Percentiles rank a stretch among this genome's conserved stretches.
Conservation (phyloP, 2,329 filamentous ascomycete genomes). For the Calcarisporium arbuscula region DNA sequence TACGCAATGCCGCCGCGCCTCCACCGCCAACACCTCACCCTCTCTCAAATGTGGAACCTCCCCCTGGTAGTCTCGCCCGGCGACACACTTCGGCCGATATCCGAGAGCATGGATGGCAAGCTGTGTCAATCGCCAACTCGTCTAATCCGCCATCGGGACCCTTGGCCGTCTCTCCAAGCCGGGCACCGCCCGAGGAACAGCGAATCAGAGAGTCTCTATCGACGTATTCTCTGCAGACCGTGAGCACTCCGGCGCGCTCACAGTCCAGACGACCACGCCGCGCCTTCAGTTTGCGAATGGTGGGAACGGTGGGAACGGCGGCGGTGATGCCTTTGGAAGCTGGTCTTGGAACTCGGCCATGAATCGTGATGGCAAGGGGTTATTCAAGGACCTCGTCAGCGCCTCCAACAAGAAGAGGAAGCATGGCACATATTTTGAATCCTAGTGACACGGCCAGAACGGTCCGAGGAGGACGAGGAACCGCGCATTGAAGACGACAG, state of each 20-base stretch:
- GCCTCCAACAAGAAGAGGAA: conserved; percentile 50
- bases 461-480: conserved; percentile 51
- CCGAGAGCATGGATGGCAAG: conserved; percentile 75
- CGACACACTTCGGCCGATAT: conserved; percentile 96
- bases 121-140: conserved; percentile 56
- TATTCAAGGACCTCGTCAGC: conserved; percentile 49
- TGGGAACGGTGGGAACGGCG: conserved; percentile 34
- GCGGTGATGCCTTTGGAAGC: conserved; percentile 41
- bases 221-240: conserved; percentile 43
- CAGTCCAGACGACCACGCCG: conserved; percentile 49
- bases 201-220: conserved; percentile 52
- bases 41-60: conserved; percentile 54
- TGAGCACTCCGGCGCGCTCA: conserved; percentile 32
- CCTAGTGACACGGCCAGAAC: conserved; percentile 50
- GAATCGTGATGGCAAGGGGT: conserved; percentile 42
- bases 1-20: conserved; percentile 59
- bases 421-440: conserved; percentile 59
- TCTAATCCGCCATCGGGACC: conserved; percentile 48
- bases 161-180: conserved; percentile 51
- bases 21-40: conserved; percentile 62
- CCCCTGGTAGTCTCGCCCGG: conserved; percentile 65
- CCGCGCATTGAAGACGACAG: conserved; percentile 50
- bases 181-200: conserved; percentile 44
- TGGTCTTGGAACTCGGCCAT: conserved; percentile 51
- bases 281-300: conserved; percentile 34